phyloP scores from a whole-genome alignment of 129 eudicot species.

The carrot (Daucus carota) region DH1_v3.0 NC_030386.2:32584001-32584500 shows the following conservation, averaged over 20 bases:
- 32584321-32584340: neutral
- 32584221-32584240: slow-evolving; percentile 50
- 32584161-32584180: neutral
- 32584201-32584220: neutral
- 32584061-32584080: neutral
- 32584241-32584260: slow-evolving; percentile 66
- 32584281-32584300: slow-evolving; percentile 85
- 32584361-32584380: neutral
- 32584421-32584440: neutral
- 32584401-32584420: neutral
- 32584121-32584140: neutral
- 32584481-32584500: neutral
- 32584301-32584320: slow-evolving; percentile 3
- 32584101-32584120: neutral
- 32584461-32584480: neutral
- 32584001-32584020: neutral
- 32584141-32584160: neutral
- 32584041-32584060: neutral
- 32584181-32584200: neutral
- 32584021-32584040: neutral
- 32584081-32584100: neutral
- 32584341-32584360: neutral
- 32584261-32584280: slow-evolving; percentile 97
- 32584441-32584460: neutral
- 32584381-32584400: neutral